Evolutionary conservation across 139 green algal species (phyloP), one percentile per base, ranked within the genome.

Genomic region (Marvania coccoides): DNA sequence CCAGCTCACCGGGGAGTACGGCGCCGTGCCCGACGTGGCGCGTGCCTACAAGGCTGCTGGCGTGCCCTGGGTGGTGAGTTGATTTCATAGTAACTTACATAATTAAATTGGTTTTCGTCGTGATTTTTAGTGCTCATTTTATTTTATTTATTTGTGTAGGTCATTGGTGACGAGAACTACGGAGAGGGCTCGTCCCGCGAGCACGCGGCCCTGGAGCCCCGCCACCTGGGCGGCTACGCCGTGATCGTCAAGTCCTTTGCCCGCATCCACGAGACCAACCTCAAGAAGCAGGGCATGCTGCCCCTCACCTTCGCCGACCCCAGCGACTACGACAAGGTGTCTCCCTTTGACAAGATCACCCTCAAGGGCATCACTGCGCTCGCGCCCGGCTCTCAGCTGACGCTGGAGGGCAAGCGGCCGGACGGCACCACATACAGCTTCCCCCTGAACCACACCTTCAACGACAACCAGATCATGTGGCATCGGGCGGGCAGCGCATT

Each of bases 221-320:
- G 91, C 69, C 91, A 97, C 82, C 78, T 97, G 63, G 91, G 91
- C 62, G 91, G 81, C 35, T 69, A 79, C 37, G 91, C 91, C 24
- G 83, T 97, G 53, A 84, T 97, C 23, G 90, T 96, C 57, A 95
- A 96, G 83, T 90, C 78, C 3, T 97, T 97, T 74, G 91, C 91
- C 4, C 88, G 91, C 72, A 97, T 97, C 72, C 91, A 97, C 71
- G 91, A 97, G 78, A 97, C 91, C 63, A 97, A 97, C 81, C 81
- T 97, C 53, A 97, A 97, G 82, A 97, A 97, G 85, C 90, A 95
- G 77, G 88, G 88, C 65, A 83, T 95, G 79, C 79, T 95, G 70
- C 87, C 88, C 0, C 80, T 95, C 14, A 92, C 83, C 23, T 96
- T 96, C 60, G 83, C 84, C 42, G 69, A 97, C 81, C 83, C 89